Evolutionary conservation across 1,284 basidiomycete genomes (phyloP), one percentile per base, ranked within the genome.

Genomic region (Papiliotrema terrestris): DNA sequence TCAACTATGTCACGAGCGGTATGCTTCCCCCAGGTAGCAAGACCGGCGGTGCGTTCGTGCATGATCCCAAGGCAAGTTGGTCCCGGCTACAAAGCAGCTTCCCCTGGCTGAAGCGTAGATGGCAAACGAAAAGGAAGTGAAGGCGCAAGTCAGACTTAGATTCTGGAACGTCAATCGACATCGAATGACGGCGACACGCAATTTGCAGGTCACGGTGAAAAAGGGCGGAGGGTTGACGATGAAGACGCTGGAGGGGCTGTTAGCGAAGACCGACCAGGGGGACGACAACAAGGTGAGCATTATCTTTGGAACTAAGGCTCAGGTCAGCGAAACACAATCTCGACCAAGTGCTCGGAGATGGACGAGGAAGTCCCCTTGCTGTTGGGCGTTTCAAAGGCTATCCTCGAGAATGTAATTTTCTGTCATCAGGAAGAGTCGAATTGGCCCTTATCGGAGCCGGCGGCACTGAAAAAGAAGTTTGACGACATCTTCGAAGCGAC

Each of bases 401-500:
- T 99, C 47, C 84, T 98, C 20, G 95, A 98, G 69, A 98, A 97
- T 71, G 95, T 98, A 68, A 98, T 99, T 58, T 98, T 99, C 71
- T 99, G 96, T 76, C 96, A 99, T 75, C 96, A 99, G 78, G 96
- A 99, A 70, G 96, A 99, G 56, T 94, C 91, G 0, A 97, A 93
- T 68, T 99, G 96, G 96, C 96, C 96, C 0, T 81, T 99, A 14
- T 83, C 93, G 0, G 96, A 98, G 68, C 89, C 95, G 0, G 81
- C 90, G 0, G 83, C 85, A 1, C 78, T 99, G 41, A 98, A 99
- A 81, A 98, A 97, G 82, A 96, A 96, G 74, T 98, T 96, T 62
- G 96, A 98, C 68, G 96, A 98, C 69, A 98, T 99, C 61, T 98
- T 99, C 65, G 96, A 99, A 74, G 96, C 96, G 1, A 98, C 95